Evolutionary conservation across 2,329 filamentous ascomycete species (phyloP), one percentile per base, ranked within the genome.

Genomic region (Aureobasidium mangrovei): DNA sequence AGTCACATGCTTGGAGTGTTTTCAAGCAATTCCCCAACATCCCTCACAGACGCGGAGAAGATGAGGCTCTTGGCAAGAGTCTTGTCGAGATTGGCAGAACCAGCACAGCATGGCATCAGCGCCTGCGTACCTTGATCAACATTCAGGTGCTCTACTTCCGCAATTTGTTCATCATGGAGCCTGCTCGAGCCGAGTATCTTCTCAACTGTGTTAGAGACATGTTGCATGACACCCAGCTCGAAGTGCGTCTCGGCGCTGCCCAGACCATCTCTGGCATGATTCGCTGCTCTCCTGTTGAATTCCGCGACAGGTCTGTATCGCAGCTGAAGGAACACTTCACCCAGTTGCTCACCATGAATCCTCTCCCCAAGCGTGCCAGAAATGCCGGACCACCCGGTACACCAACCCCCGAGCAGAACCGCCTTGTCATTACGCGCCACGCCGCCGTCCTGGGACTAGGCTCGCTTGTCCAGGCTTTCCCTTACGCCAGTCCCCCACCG

Each of bases 81-180:
- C 80, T 98, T 41, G 90, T 97, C 62, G 83, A 85, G 53, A 93
- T 98, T 46, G 93, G 93, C 44, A 87, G 84, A 63, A 85, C 81
- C 6, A 88, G 91, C 1, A 74, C 82, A 2, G 93, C 88, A 54
- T 98, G 93, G 93, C 93, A 98, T 70, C 93, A 98, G 72, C 86
- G 93, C 44, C 78, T 98, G 38, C 83, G 94, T 28, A 89, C 95
- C 41, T 81, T 98, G 61, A 91, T 98, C 72, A 97, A 97, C 72
- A 96, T 98, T 77, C 94, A 98, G 65, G 91, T 97, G 60, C 85
- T 98, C 62, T 98, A 96, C 75, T 98, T 97, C 81, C 86, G 93
- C 48, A 87, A 91, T 28, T 80, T 98, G 36, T 98, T 98, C 76
- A 75, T 97, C 29, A 87, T 94, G 61, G 80, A 83, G 32, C 75